A percentile compares a stretch with the other conserved stretches of the same genome.
These are phyloP conservation scores for Microdochium paspali DNA, from an alignment of 2,329 filamentous ascomycete genomes.

Conservation along the genomic window DNA sequence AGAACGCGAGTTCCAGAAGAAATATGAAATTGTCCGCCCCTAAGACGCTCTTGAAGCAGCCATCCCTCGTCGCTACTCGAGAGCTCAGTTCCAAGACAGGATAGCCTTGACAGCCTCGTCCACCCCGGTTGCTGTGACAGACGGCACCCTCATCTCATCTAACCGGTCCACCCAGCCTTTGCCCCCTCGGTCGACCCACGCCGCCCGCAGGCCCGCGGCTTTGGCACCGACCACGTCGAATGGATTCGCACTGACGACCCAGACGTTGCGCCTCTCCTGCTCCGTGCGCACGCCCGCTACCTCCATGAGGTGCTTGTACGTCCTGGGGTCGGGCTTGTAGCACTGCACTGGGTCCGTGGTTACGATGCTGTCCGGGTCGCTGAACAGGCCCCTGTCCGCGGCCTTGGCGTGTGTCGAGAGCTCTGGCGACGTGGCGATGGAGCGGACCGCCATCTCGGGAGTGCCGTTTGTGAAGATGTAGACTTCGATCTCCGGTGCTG, in stretches of 20 bases:
- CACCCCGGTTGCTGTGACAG: slow-evolving; percentile 42
- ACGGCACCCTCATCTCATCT: slow-evolving; percentile 39
- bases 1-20: no score
- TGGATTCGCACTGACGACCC: slow-evolving; percentile 64
- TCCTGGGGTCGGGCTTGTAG: slow-evolving; percentile 57
- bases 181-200: slow-evolving; percentile 56
- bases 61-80: slow-evolving; percentile 1
- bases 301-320: slow-evolving; percentile 50
- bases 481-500: slow-evolving; percentile 27
- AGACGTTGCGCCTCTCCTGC: slow-evolving; percentile 39
- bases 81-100: slow-evolving; percentile 4
- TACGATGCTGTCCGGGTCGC: slow-evolving; percentile 26
- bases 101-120: slow-evolving; percentile 42
- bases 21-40: no score
- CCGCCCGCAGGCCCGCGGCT: slow-evolving; percentile 49
- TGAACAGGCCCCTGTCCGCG: slow-evolving; percentile 31
- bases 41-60: background rate
- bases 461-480: slow-evolving; percentile 68
- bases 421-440: slow-evolving; percentile 46
- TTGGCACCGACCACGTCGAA: slow-evolving; percentile 63
- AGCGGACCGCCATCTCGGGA: slow-evolving; percentile 49
- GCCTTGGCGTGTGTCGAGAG: slow-evolving; percentile 34
- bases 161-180: slow-evolving; percentile 58
- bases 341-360: slow-evolving; percentile 49
- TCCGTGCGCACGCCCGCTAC: slow-evolving; percentile 31